Conservation (phyloP, 2,329 filamentous ascomycete species). For the Arthrobotrys sinensis region DNA sequence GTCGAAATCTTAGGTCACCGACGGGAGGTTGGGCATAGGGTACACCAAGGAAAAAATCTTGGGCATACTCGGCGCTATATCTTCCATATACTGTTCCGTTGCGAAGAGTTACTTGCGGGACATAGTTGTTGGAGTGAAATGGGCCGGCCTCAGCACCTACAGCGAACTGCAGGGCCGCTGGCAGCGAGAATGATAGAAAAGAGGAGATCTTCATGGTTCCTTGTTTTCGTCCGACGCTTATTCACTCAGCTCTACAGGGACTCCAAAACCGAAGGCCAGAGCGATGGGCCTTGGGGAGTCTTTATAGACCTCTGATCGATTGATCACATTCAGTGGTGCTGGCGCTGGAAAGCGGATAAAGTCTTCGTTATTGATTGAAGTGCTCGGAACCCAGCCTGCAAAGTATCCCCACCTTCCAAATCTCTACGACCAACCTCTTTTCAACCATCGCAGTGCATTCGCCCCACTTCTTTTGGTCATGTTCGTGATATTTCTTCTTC, state of each 20-base stretch:
- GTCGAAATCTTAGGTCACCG: slow-evolving; percentile 71
- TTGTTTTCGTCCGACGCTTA: not conserved
- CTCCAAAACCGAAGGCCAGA: not conserved
- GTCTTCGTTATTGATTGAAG: not conserved
- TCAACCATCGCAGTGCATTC: not conserved
- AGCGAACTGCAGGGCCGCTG: not conserved
- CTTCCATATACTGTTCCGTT: slow-evolving; percentile 71
- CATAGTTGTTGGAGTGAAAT: not conserved
- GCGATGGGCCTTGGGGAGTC: not conserved
- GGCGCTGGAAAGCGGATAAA: not conserved
- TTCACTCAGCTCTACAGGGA: not conserved
- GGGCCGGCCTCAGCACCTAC: not conserved
- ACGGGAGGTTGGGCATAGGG: slow-evolving; percentile 74
- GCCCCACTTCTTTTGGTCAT: not conserved
- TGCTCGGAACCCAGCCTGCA: not conserved
- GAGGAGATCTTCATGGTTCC: slow-evolving; percentile 18
- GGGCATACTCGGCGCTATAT: slow-evolving; percentile 68
- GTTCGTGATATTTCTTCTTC: slow-evolving; percentile 5
- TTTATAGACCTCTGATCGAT: not conserved
- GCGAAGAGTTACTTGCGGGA: not conserved
- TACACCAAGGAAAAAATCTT: slow-evolving; percentile 73
- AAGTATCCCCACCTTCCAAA: slow-evolving; percentile 4
- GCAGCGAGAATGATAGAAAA: not conserved
- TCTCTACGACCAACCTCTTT: not conserved
- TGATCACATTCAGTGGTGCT: not conserved